Conservation (phyloP, 2,329 filamentous ascomycete genomes). For the Cladorrhinum sp. region DNA sequence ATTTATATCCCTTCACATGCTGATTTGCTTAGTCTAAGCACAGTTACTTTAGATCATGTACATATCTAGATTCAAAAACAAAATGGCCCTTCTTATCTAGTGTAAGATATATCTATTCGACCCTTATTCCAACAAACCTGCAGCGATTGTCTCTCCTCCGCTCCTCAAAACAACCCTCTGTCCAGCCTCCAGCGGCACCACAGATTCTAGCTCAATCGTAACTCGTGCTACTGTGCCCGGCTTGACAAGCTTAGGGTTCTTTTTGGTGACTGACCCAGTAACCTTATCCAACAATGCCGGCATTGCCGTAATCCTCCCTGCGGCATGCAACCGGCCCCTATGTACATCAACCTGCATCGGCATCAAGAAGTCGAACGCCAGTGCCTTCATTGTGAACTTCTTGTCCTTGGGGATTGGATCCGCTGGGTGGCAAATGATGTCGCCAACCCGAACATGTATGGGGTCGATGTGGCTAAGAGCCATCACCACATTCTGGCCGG, state of each 20-base stretch:
- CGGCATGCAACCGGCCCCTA: constrained; percentile 74
- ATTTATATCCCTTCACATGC: too few relatives aligned
- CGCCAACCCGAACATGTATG: constrained; percentile 75
- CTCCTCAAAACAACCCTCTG: constrained; percentile 77
- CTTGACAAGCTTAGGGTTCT: constrained; percentile 79
- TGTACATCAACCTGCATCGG: constrained; percentile 90
- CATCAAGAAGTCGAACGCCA: constrained; percentile 86
- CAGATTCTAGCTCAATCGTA: constrained; percentile 67
- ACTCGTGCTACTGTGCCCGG: constrained; percentile 76
- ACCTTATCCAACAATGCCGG: constrained; percentile 74
- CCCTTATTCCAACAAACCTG: constrained; percentile 72
- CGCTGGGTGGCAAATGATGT: constrained; percentile 74
- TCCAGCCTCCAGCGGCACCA: constrained; percentile 76
- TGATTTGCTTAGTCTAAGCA: too few relatives aligned
- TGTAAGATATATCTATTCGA: background rate
- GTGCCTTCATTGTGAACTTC: constrained; percentile 74
- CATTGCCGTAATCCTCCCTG: constrained; percentile 70
- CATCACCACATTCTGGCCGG: constrained; percentile 84
- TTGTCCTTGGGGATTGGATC: constrained; percentile 68
- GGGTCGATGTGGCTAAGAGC: constrained; percentile 83
- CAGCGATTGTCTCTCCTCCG: constrained; percentile 80
- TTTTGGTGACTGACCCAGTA: constrained; percentile 72
- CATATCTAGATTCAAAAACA: too few relatives aligned
- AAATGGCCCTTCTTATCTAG: too few relatives aligned
- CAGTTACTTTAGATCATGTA: too few relatives aligned